A percentile compares a stretch with the other conserved stretches of the same genome.
Evolutionary conservation across 2,329 filamentous ascomycete species (phyloP).

Genomic region (Aureobasidium leucospermi): DNA sequence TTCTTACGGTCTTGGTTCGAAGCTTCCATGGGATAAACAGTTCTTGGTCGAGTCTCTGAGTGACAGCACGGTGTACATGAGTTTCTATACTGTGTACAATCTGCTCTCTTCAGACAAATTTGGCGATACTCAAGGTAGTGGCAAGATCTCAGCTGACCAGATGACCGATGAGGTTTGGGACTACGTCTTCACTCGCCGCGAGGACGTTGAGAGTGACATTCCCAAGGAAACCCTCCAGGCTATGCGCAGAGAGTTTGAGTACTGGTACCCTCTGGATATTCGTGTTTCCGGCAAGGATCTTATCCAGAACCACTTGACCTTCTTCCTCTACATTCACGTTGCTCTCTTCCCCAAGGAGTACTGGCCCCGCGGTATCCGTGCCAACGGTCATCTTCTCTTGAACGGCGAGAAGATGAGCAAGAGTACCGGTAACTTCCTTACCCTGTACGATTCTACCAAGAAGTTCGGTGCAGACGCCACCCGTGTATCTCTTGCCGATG

Average conservation of each 20-base stretch:
- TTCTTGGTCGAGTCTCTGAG: constrained; percentile 89
- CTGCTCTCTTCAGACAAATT: constrained; percentile 72
- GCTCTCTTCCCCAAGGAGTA: constrained; percentile 82
- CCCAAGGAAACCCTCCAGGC: constrained; percentile 63
- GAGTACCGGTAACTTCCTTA: constrained; percentile 95
- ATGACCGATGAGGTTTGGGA: constrained; percentile 97
- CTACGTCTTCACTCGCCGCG: constrained; percentile 77
- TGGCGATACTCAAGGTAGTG: constrained; percentile 61
- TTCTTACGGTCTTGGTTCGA: constrained; percentile 86
- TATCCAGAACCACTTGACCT: constrained; percentile 90
- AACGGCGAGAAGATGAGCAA: constrained; percentile 99
- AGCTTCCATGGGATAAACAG: constrained; percentile 84
- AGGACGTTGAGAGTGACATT: constrained; percentile 65
- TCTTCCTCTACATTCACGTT: constrained; percentile 89
- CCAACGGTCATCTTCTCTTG: constrained; percentile 87
- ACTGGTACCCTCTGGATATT: constrained; percentile 92
- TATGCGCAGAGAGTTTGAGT: constrained; percentile 88
- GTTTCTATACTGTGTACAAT: constrained; percentile 55
- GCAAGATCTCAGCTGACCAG: constrained; percentile 69
- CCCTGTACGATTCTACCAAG: constrained; percentile 71
- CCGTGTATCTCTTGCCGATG: constrained; percentile 85
- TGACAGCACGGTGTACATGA: constrained; percentile 90
- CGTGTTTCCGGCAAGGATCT: constrained; percentile 87
- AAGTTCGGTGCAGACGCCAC: constrained; percentile 95
- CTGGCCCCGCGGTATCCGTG: constrained; percentile 79